Base-by-base conservation (phyloP, 768 basidiomycete species). In the Termitomyces heimii region DNA sequence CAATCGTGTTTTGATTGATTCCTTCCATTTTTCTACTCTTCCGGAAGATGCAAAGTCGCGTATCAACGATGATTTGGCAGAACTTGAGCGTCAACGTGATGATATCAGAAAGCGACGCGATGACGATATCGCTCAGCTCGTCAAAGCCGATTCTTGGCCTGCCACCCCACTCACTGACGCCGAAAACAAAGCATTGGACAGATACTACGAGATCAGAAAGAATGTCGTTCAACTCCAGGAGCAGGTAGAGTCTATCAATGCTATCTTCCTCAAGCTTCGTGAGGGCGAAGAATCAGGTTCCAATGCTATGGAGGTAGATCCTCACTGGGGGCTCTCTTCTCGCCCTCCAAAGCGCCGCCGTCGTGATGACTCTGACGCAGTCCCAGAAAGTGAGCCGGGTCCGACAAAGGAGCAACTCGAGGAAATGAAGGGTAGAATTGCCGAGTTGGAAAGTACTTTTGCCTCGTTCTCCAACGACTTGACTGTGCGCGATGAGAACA, bases 91-190 rank as follows among this genome's bases (percentile, higher is more conserved):
- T 5, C 58, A 61, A 35, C 60, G 55, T 51, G 65, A 67, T n/a
- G 63, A 65, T 0, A 62, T 56, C 34, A 62, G 60, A 39, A 64
- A 61, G 18, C 58, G 47, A 1, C 53, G 68, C 10, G 61, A 64
- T 2, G 55, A 57, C 12, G 46, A 51, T 5, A 26, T 71, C 37
- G 42, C 24, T 3, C 53, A 46, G 4, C 62, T 73, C 40, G 58
- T 57, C 26, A 65, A 67, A 12, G 49, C 63, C n/a, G 61, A 69
- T 16, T 67, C 58, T 51, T 72, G 73, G 72, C 71, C 71, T 1
- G 63, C 67, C 7, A 45, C 53, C 16, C 65, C 66, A 18, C 52
- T 57, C 18, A 56, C 60, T 20, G 68, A 68, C 14, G 47, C 55
- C 3, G 49, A 66, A 13, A 65, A 61, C 22, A 58, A 48, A 14